Evolutionary conservation across 179 eudicot species (phyloP).

Genomic region (Vitellaria paradoxa): DNA sequence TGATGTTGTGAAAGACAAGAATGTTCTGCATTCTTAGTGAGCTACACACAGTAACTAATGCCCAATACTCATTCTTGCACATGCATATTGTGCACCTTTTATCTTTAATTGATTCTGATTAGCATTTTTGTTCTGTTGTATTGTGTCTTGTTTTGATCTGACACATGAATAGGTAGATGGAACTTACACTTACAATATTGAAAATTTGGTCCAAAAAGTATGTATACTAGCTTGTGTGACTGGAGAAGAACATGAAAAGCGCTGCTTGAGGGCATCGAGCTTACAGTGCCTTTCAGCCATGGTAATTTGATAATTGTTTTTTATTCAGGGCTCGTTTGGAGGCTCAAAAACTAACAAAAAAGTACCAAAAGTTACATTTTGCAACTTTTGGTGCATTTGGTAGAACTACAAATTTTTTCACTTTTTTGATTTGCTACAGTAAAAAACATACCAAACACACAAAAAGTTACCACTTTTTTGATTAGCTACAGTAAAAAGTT

Average conservation of each 20-base stretch:
- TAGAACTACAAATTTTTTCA: too few relatives aligned
- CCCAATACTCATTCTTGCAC: neutral
- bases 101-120: neutral
- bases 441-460: too few relatives aligned
- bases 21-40: neutral
- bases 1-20: neutral
- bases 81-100: neutral
- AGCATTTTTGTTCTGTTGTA: neutral
- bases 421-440: too few relatives aligned
- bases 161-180: constrained; percentile 66
- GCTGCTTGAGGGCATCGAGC: constrained; percentile 71
- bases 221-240: constrained; percentile 58
- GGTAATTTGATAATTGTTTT: constrained; percentile 37
- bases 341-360: too few relatives aligned
- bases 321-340: too few relatives aligned
- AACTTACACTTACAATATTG: constrained; percentile 71
- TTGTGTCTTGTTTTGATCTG: constrained; percentile 19
- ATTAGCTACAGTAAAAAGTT: too few relatives aligned
- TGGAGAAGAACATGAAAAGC: constrained; percentile 53
- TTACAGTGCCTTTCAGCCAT: constrained; percentile 92
- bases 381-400: too few relatives aligned
- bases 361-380: too few relatives aligned
- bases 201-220: constrained; percentile 54
- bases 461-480: too few relatives aligned
- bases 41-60: neutral